Conservation (phyloP, 495 filamentous ascomycete species). For the Achaetomiella virescens region DNA sequence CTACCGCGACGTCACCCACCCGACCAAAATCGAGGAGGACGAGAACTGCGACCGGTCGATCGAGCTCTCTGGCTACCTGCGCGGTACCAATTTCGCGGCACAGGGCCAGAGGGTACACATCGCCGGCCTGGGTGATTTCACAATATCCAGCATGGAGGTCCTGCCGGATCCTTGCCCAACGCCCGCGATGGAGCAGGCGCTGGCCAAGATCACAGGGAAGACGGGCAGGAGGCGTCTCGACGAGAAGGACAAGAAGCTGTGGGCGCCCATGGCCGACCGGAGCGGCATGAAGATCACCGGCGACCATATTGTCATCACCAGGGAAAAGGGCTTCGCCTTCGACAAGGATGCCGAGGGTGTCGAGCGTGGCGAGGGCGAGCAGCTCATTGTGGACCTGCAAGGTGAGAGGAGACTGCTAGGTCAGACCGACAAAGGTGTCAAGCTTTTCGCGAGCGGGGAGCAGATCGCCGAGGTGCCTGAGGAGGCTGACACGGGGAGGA, state of each 20-base stretch:
- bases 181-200: slow-evolving; percentile 77
- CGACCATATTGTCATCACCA: slow-evolving; percentile 52
- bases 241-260: slow-evolving; percentile 92
- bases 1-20: slow-evolving; percentile 89
- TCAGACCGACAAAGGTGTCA: slow-evolving; percentile 69
- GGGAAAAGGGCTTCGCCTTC: slow-evolving; percentile 63
- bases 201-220: slow-evolving; percentile 77
- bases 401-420: slow-evolving; percentile 77
- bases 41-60: slow-evolving; percentile 83
- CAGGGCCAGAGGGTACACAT: slow-evolving; percentile 85
- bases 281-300: slow-evolving; percentile 71
- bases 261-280: slow-evolving; percentile 96
- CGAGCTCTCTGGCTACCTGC: slow-evolving; percentile 85
- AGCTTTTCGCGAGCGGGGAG: slow-evolving; percentile 73
- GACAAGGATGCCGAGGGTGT: slow-evolving; percentile 61
- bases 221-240: slow-evolving; percentile 67
- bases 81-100: slow-evolving; percentile 91
- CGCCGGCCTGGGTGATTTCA: slow-evolving; percentile 89
- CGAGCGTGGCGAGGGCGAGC: slow-evolving; percentile 83
- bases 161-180: slow-evolving; percentile 95
- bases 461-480: slow-evolving; percentile 56
- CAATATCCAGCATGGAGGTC: slow-evolving; percentile 73
- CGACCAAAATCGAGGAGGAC: slow-evolving; percentile 79
- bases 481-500: slow-evolving; percentile 62
- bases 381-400: slow-evolving; percentile 85